A percentile compares a stretch with the other conserved stretches of the same genome.
Evolutionary conservation across 768 basidiomycete species (phyloP).

Genomic region (Terana coerulea): DNA sequence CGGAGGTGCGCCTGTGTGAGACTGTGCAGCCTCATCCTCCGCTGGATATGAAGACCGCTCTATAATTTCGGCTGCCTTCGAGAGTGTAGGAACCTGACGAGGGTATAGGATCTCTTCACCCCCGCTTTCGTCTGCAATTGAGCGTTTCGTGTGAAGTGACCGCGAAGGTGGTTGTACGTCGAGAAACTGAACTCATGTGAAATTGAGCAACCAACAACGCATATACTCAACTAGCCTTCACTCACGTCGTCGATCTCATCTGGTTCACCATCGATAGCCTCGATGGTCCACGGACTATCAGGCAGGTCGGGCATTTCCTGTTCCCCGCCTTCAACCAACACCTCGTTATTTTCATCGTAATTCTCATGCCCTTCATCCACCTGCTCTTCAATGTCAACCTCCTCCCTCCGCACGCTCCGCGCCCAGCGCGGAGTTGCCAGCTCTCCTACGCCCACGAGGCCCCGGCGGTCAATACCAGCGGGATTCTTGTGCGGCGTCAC

Average conservation of each 20-base stretch:
- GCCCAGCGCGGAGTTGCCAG: slow-evolving; percentile 95
- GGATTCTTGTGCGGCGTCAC: slow-evolving; percentile 76
- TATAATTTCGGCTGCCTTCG: neutral
- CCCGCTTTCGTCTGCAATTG: slow-evolving; percentile 79
- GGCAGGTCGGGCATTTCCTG: slow-evolving; percentile 49
- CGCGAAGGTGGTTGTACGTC: slow-evolving; percentile 44
- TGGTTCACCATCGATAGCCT: slow-evolving; percentile 76
- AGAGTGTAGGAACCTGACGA: slow-evolving; percentile 41
- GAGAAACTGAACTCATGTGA: slow-evolving; percentile 29
- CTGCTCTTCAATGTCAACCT: slow-evolving; percentile 30
- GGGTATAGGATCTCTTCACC: slow-evolving; percentile 90
- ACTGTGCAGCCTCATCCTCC: slow-evolving; percentile 27
- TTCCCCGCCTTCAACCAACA: slow-evolving; percentile 17
- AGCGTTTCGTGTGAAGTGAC: slow-evolving; percentile 55
- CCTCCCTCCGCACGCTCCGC: slow-evolving; percentile 35
- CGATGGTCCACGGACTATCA: slow-evolving; percentile 87
- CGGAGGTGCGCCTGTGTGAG: slow-evolving; percentile 37
- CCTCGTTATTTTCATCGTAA: slow-evolving; percentile 11
- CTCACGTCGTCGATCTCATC: slow-evolving; percentile 69
- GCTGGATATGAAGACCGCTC: slow-evolving; percentile 15
- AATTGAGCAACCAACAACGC: neutral
- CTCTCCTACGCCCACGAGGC: slow-evolving; percentile 93
- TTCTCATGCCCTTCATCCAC: slow-evolving; percentile 34
- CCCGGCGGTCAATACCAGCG: slow-evolving; percentile 77
- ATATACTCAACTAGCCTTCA: slow-evolving; percentile 3